Percentiles rank a stretch among this genome's conserved stretches.
These are phyloP conservation scores for Chondrus crispus DNA, from an alignment of 23 red algal genomes.

Conservation along the genomic window DNA sequence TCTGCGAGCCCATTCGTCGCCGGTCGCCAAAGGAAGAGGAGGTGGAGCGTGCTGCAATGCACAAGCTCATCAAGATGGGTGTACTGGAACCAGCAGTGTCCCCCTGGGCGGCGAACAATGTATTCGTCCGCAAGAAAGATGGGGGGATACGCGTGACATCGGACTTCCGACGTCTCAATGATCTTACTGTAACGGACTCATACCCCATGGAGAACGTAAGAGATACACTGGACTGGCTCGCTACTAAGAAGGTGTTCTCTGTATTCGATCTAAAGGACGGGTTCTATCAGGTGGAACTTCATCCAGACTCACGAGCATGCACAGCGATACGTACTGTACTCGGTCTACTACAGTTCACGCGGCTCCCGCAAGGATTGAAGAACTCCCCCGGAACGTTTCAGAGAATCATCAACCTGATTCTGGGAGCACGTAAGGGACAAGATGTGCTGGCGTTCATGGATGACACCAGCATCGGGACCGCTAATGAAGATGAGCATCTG, in stretches of 20 bases:
- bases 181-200: not conserved
- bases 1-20: not conserved
- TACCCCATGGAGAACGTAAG: constrained; percentile 24
- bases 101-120: not conserved
- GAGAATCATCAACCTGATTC: not conserved
- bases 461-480: constrained; percentile 7
- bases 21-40: constrained; percentile 2
- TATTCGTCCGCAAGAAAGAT: constrained; percentile 21
- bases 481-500: not conserved
- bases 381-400: constrained; percentile 28
- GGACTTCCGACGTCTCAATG: constrained; percentile 15
- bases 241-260: constrained; percentile 5
- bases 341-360: constrained; percentile 5
- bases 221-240: not conserved
- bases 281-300: constrained; percentile 29
- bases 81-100: not conserved
- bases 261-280: constrained; percentile 12
- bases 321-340: constrained; percentile 33
- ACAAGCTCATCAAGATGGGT: not conserved
- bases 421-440: not conserved
- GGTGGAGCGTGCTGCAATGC: not conserved
- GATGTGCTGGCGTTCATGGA: not conserved
- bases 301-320: not conserved
- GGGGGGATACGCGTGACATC: not conserved
- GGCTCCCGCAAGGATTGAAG: constrained; percentile 3